Evolutionary conservation across 2,329 filamentous ascomycete species (phyloP).

Genomic region (Cryphonectria radicalis): DNA sequence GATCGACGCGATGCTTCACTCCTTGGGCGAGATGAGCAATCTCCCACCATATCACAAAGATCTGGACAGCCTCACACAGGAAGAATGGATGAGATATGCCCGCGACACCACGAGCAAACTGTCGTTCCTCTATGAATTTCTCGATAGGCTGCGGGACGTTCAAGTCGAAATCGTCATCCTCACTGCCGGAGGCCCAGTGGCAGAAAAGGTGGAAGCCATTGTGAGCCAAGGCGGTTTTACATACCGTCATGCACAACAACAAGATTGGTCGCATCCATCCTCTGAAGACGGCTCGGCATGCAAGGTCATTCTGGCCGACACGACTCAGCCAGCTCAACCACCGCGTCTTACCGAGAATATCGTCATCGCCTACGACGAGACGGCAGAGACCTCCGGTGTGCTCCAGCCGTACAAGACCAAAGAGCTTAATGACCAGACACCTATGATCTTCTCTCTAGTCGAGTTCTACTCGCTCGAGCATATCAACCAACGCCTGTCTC

Average conservation of each 20-base stretch:
- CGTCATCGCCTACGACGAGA: conserved; percentile 59
- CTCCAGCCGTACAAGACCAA: conserved; percentile 34
- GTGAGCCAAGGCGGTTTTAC: conserved; percentile 46
- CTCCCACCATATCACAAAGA: conserved; percentile 57
- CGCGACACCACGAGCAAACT: conserved; percentile 64
- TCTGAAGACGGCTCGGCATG: conserved; percentile 23
- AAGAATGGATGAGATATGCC: conserved; percentile 55
- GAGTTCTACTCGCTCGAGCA: conserved; percentile 60
- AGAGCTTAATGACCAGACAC: conserved; percentile 32
- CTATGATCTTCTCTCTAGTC: conserved; percentile 54
- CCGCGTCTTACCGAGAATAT: conserved; percentile 38
- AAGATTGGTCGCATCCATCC: conserved; percentile 27
- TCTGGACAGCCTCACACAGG: conserved; percentile 46
- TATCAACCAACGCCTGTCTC: conserved; percentile 51
- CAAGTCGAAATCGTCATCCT: conserved; percentile 58
- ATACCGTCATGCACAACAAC: conserved; percentile 36
- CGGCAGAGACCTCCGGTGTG: conserved; percentile 47
- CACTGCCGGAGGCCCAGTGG: conserved; percentile 52
- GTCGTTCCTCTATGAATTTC: conserved; percentile 60
- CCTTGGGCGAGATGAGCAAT: conserved; percentile 60
- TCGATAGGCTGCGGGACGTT: conserved; percentile 48
- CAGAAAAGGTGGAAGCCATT: conserved; percentile 57
- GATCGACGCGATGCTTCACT: conserved; percentile 56
- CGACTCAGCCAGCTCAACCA: conserved; percentile 11
- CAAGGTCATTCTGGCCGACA: conserved; percentile 24